These are phyloP conservation scores for Sporothrix luriei DNA, from an alignment of 2,329 filamentous ascomycete genomes.

Conservation along the genomic window DNA sequence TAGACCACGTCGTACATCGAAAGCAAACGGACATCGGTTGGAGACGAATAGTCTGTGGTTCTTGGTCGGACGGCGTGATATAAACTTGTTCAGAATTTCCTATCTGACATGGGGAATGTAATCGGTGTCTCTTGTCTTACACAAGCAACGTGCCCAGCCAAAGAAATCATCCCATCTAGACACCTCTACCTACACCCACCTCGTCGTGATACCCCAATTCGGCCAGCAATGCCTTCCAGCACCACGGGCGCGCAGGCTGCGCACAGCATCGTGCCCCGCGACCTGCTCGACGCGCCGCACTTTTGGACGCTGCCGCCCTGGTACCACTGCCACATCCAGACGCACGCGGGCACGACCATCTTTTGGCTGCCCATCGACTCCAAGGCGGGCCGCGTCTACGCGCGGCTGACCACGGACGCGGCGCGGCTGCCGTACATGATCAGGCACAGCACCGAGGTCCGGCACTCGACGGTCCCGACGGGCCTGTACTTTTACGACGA, in stretches of 20 bases:
- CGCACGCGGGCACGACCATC: constrained; percentile 16
- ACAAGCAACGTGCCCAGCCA: neutral
- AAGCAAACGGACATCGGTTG: neutral
- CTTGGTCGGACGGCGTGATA: neutral
- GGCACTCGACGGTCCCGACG: constrained; percentile 5
- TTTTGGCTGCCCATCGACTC: constrained; percentile 15
- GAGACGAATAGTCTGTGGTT: neutral
- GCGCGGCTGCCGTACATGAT: constrained; percentile 21
- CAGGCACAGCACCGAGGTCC: constrained; percentile 5
- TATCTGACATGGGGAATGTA: neutral
- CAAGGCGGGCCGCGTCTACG: neutral
- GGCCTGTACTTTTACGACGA: constrained; percentile 6
- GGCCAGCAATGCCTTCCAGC: neutral
- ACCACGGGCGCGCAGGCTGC: too few relatives aligned
- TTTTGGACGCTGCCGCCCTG: constrained; percentile 19
- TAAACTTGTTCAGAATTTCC: neutral
- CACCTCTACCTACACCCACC: too few relatives aligned
- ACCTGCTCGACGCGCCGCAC: constrained; percentile 5
- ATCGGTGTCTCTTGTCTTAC: neutral
- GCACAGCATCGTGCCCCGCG: neutral
- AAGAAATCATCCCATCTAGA: neutral
- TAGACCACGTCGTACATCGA: neutral
- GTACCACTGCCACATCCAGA: constrained; percentile 22
- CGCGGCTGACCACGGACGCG: neutral
- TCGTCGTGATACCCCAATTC: too few relatives aligned